Evolutionary conservation across 2,329 filamentous ascomycete genomes (phyloP).

Genomic region (Neofusicoccum cordaticola): DNA sequence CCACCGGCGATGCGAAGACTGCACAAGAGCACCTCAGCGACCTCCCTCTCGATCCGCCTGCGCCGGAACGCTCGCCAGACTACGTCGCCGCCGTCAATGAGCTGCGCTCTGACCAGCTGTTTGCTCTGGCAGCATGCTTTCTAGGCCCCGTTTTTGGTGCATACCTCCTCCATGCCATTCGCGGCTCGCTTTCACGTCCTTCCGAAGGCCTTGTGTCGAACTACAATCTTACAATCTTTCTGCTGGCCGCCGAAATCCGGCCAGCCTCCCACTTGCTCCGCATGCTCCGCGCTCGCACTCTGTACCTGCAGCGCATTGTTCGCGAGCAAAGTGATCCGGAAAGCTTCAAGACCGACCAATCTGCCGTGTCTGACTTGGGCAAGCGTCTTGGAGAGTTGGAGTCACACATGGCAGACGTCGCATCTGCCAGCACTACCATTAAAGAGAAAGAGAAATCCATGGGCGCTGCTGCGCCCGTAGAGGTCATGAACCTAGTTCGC

Average conservation of each 20-base stretch:
- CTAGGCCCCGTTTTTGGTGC: constrained; percentile 74
- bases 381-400: constrained; percentile 69
- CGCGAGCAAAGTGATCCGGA: constrained; percentile 18
- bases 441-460: constrained; percentile 25
- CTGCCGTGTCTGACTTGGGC: constrained; percentile 24
- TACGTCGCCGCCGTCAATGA: constrained; percentile 54
- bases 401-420: constrained; percentile 48
- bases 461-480: constrained; percentile 23
- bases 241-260: constrained; percentile 80
- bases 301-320: constrained; percentile 76
- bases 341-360: constrained; percentile 27
- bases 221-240: constrained; percentile 88
- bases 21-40: background rate
- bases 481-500: constrained; percentile 55
- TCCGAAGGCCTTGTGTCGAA: constrained; percentile 87
- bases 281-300: constrained; percentile 73
- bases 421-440: constrained; percentile 26
- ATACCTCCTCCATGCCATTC: constrained; percentile 77
- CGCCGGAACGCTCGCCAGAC: constrained; percentile 21
- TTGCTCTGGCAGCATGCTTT: constrained; percentile 77
- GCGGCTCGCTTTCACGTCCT: constrained; percentile 74
- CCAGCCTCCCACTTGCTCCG: constrained; percentile 79
- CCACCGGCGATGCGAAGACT: constrained; percentile 1
- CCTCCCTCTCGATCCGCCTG: background rate
- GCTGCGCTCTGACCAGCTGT: constrained; percentile 70